Evolutionary conservation across 2,329 filamentous ascomycete genomes (phyloP).

Genomic region (Sphaerulina musiva): DNA sequence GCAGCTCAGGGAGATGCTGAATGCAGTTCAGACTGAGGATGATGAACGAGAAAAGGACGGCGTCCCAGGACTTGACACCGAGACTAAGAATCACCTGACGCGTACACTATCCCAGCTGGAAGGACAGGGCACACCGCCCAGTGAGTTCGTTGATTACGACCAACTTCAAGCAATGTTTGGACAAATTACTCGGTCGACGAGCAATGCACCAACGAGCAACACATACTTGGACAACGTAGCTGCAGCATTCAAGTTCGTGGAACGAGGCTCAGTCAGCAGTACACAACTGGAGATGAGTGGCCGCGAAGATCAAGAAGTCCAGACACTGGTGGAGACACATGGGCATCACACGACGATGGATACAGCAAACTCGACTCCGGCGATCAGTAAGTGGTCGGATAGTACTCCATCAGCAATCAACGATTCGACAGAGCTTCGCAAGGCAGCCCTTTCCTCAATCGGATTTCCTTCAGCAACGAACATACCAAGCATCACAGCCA

Average conservation of each 20-base stretch:
- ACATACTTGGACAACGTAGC: slow-evolving; percentile 3
- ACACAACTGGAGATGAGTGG: background rate
- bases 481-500: slow-evolving; percentile 4
- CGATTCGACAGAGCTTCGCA: slow-evolving; percentile 7
- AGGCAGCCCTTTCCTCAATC: slow-evolving; percentile 18
- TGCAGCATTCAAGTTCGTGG: background rate
- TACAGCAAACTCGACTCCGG: background rate
- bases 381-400: slow-evolving; percentile 27
- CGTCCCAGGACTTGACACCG: background rate
- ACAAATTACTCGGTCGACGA: background rate
- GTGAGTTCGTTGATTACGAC: slow-evolving; percentile 2
- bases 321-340: background rate
- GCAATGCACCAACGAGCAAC: background rate
- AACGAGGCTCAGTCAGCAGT: slow-evolving; percentile 3
- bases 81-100: slow-evolving; percentile 9
- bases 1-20: background rate
- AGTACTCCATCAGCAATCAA: slow-evolving; percentile 23
- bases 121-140: slow-evolving; percentile 1
- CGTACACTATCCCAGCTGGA: slow-evolving; percentile 9
- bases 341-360: background rate
- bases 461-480: slow-evolving; percentile 21
- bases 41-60: background rate
- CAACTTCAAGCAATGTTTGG: slow-evolving; percentile 2
- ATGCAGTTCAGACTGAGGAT: background rate
- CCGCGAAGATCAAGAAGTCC: background rate